Conservation (phyloP, 768 basidiomycete genomes). For the Leucocoprinus sp. region DNA sequence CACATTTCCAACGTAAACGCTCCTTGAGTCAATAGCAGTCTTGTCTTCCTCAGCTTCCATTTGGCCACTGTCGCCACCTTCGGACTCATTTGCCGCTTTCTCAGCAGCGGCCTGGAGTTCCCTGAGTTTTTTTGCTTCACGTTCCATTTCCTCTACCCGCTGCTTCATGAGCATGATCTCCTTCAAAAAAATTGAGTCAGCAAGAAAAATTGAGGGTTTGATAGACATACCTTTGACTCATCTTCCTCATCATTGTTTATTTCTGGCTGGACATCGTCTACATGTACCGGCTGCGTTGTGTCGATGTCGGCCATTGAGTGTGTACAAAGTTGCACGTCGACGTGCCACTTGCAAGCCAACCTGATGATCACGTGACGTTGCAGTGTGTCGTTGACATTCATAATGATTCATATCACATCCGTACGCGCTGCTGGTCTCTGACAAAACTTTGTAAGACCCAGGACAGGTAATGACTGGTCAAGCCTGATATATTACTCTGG, state of each 20-base stretch:
- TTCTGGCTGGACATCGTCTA: conserved; percentile 25
- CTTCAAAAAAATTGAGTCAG: conserved; percentile 26
- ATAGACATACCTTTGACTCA: conserved; percentile 45
- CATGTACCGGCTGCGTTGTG: conserved; percentile 30
- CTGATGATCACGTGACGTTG: conserved; percentile 7
- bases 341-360: not conserved
- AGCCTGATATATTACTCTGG: too few species aligned
- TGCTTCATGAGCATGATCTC: conserved; percentile 90
- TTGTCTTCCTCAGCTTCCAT: conserved; percentile 85
- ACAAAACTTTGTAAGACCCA: too few species aligned
- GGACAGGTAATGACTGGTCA: too few species aligned
- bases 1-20: conserved; percentile 95
- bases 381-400: too few species aligned
- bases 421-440: too few species aligned
- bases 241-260: conserved; percentile 58
- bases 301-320: conserved; percentile 45
- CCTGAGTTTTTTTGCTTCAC: conserved; percentile 79
- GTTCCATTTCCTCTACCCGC: conserved; percentile 88
- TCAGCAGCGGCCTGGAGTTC: conserved; percentile 79
- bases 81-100: conserved; percentile 41
- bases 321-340: conserved; percentile 1
- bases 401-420: too few species aligned
- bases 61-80: conserved; percentile 35
- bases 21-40: conserved; percentile 71
- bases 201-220: conserved; percentile 13